These are phyloP conservation scores for Phaeosphaeria sp. DNA, from an alignment of 2,329 filamentous ascomycete genomes.

Conservation along the genomic window DNA sequence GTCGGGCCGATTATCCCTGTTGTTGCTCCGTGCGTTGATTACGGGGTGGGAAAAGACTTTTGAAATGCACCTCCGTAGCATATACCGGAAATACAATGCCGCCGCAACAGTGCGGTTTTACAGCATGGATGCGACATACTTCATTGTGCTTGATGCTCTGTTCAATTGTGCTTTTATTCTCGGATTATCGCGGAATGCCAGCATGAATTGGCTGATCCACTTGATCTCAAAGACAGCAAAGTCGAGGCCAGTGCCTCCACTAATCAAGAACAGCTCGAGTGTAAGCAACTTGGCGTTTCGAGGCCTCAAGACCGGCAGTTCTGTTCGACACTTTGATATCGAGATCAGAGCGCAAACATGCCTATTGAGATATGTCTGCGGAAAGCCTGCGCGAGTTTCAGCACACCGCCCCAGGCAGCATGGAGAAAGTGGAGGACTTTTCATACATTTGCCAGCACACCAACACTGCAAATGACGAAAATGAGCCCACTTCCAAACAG, in stretches of 20 bases:
- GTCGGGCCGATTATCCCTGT: too few species aligned
- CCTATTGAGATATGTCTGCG: conserved; percentile 3
- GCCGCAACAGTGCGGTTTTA: background rate
- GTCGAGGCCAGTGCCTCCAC: conserved; percentile 11
- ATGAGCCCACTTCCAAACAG: conserved; percentile 19
- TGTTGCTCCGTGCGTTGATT: too few species aligned
- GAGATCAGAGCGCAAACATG: conserved; percentile 7
- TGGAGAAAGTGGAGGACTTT: conserved; percentile 11
- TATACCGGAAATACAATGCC: background rate
- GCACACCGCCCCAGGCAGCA: conserved; percentile 57
- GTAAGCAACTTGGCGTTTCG: background rate
- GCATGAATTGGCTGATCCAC: background rate
- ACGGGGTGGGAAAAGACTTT: background rate
- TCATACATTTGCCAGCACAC: conserved; percentile 3
- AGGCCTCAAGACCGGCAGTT: conserved; percentile 7
- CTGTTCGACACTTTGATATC: conserved; percentile 4
- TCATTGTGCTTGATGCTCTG: background rate
- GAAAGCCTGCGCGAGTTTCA: conserved; percentile 67
- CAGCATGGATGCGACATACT: background rate
- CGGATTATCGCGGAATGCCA: background rate
- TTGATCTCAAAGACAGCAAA: background rate
- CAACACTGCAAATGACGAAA: conserved; percentile 4
- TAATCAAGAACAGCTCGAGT: conserved; percentile 9
- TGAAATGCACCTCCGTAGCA: background rate
- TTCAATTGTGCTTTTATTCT: background rate